A percentile compares a stretch with the other conserved stretches of the same genome.
phyloP scores from a whole-genome alignment of 306 rosid species.

The Citrullus colocynthis region DNA sequence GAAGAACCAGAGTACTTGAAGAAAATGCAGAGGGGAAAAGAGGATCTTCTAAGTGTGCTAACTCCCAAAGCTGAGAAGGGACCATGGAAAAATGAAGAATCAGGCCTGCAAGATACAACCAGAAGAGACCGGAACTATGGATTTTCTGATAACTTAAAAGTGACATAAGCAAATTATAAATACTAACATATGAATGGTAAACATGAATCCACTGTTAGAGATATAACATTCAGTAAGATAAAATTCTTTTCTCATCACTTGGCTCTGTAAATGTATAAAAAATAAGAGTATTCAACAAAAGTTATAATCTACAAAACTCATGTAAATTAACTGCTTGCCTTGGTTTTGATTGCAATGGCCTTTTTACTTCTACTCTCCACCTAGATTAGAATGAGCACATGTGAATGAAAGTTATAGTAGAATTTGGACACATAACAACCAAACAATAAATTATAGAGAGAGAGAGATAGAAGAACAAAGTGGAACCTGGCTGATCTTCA shows the following conservation, averaged over 20 bases:
- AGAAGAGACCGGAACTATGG: not conserved
- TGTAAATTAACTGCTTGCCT: not conserved
- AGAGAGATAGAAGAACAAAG: not conserved
- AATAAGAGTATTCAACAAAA: not conserved
- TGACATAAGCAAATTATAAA: not conserved
- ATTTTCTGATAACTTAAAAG: slow-evolving; percentile 7
- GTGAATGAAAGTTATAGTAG: not conserved
- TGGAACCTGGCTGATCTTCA: not conserved
- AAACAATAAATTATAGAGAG: not conserved
- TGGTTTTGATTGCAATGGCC: not conserved
- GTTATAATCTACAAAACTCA: not conserved
- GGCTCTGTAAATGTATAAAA: not conserved
- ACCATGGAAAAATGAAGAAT: slow-evolving; percentile 13
- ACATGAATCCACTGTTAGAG: not conserved
- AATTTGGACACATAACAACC: not conserved
- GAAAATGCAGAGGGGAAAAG: slow-evolving; percentile 25
- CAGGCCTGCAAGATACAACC: not conserved
- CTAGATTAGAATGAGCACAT: not conserved
- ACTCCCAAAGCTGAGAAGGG: slow-evolving; percentile 9
- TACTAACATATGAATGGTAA: not conserved
- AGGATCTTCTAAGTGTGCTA: slow-evolving; percentile 16
- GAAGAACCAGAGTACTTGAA: slow-evolving; percentile 33
- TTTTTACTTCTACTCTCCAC: not conserved
- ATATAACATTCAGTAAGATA: not conserved
- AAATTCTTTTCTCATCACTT: not conserved